These are phyloP conservation scores for Pezicula neosporulosa DNA, from an alignment of 2,329 filamentous ascomycete species.

Conservation along the genomic window DNA sequence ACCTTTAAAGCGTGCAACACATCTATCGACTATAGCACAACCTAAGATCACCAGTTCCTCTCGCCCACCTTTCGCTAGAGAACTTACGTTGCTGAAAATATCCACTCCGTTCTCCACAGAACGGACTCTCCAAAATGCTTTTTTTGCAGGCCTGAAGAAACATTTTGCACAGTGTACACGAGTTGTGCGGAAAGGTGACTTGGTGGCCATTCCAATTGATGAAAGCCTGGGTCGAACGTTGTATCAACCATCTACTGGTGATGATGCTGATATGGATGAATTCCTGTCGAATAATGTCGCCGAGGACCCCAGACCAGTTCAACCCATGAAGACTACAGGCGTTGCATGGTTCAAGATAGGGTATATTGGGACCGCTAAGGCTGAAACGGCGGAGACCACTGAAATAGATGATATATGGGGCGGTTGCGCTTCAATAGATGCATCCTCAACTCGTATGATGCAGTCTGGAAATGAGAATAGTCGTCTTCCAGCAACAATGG, in stretches of 20 bases:
- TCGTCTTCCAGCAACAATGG: constrained; percentile 71
- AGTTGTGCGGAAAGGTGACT: constrained; percentile 80
- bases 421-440: constrained; percentile 81
- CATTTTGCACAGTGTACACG: constrained; percentile 83
- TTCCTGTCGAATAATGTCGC: constrained; percentile 43
- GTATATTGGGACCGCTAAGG: constrained; percentile 59
- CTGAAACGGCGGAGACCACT: constrained; percentile 49
- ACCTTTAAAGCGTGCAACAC: constrained; percentile 53
- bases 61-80: constrained; percentile 58
- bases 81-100: constrained; percentile 85
- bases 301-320: constrained; percentile 42
- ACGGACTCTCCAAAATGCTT: constrained; percentile 75
- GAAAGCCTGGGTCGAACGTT: constrained; percentile 78
- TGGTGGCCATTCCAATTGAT: constrained; percentile 87
- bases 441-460: constrained; percentile 81
- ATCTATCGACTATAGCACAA: constrained; percentile 48
- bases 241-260: constrained; percentile 62
- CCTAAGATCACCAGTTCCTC: constrained; percentile 52
- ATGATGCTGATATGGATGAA: constrained; percentile 70
- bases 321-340: constrained; percentile 32
- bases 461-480: constrained; percentile 86
- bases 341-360: constrained; percentile 94
- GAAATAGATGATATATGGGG: constrained; percentile 75
- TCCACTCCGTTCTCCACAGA: constrained; percentile 88
- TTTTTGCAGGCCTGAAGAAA: constrained; percentile 82